A percentile compares a stretch with the other conserved stretches of the same genome.
phyloP scores from a whole-genome alignment of 176 grass and related monocot genomes.

The Aegilops tauschii region DNA sequence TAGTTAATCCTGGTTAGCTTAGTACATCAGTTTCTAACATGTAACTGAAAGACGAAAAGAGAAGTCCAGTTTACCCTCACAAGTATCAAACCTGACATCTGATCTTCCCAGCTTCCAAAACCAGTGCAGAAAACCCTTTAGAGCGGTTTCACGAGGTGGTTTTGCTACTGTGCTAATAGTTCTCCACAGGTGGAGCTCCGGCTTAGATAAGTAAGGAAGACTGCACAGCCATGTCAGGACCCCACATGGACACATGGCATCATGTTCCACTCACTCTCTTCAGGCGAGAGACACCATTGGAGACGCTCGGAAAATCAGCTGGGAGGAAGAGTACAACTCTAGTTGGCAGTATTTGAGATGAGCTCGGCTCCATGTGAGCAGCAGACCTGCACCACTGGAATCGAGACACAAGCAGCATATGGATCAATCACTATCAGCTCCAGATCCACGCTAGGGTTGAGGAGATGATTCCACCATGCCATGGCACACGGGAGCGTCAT shows the following conservation, averaged over 20 bases:
- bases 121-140: background rate
- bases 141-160: background rate
- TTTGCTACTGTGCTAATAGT: background rate
- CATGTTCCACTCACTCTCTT: slow-evolving; percentile 3
- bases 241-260: background rate
- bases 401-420: background rate
- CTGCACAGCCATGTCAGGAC: background rate
- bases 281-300: background rate
- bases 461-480: background rate
- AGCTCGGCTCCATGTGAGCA: background rate
- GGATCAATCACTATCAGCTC: background rate
- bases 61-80: background rate
- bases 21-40: slow-evolving; percentile 26
- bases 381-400: background rate
- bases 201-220: background rate
- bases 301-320: background rate
- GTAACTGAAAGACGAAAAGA: slow-evolving; percentile 13
- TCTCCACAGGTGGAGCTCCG: background rate
- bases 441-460: background rate
- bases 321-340: background rate
- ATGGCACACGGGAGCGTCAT: background rate
- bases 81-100: background rate
- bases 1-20: slow-evolving; percentile 6
- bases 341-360: too few species aligned
- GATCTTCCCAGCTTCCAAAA: slow-evolving; percentile 1